These are phyloP conservation scores for Ceratocystis albifundus DNA, from an alignment of 2,329 filamentous ascomycete species.

Conservation along the genomic window DNA sequence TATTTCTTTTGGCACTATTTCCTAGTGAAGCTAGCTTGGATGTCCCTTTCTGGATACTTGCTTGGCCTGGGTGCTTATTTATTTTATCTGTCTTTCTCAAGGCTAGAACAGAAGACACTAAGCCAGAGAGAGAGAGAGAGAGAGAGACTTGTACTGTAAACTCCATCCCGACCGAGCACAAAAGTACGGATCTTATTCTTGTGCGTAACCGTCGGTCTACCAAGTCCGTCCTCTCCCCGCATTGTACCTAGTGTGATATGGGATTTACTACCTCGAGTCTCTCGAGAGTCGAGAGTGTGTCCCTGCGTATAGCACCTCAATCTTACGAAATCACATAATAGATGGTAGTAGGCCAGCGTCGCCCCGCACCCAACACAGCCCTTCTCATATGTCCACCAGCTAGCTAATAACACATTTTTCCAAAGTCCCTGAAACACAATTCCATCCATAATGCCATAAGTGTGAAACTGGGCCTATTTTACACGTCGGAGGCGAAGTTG, in stretches of 20 bases:
- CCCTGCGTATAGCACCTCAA: not conserved
- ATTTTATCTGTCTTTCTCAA: not conserved
- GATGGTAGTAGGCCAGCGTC: too few species aligned
- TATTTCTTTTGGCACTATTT: too few species aligned
- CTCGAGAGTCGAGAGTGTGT: not conserved
- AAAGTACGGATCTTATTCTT: too few species aligned
- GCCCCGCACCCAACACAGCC: too few species aligned
- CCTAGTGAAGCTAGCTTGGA: too few species aligned
- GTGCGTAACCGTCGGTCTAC: not conserved
- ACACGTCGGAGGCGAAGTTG: too few species aligned
- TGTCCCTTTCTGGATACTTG: too few species aligned
- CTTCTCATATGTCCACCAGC: too few species aligned
- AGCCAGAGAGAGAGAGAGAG: too few species aligned
- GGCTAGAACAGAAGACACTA: not conserved
- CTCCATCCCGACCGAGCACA: too few species aligned
- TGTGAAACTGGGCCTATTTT: not conserved
- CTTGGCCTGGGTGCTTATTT: constrained; percentile 1
- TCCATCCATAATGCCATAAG: not conserved
- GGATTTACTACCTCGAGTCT: not conserved
- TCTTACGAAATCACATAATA: not conserved
- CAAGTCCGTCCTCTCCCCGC: not conserved
- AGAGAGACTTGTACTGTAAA: too few species aligned
- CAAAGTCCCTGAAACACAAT: not conserved
- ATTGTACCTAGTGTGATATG: not conserved
- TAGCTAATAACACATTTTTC: not conserved